A percentile compares a stretch with the other conserved stretches of the same genome.
Evolutionary conservation across 345 rosid genomes (phyloP).

Genomic region (Corchorus olitorius): DNA sequence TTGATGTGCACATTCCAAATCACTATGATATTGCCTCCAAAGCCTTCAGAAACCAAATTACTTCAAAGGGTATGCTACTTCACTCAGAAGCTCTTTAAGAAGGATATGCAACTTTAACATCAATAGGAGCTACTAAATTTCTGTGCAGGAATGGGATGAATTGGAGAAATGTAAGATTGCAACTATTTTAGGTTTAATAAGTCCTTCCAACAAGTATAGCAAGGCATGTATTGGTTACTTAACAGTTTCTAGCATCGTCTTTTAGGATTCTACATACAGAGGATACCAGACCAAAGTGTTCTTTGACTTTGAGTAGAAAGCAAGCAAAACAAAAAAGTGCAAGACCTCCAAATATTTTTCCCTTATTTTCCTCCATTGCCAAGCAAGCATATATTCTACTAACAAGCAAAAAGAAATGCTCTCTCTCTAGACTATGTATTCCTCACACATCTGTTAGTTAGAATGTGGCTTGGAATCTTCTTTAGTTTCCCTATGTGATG

Average conservation of each 20-base stretch:
- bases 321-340: slow-evolving; percentile 33
- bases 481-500: slow-evolving; percentile 7
- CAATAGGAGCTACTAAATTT: not conserved
- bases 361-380: slow-evolving; percentile 26
- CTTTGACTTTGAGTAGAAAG: slow-evolving; percentile 42
- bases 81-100: not conserved
- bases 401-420: not conserved
- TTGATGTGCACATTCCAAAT: too few species aligned
- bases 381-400: slow-evolving; percentile 51
- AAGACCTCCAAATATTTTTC: not conserved
- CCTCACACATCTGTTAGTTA: not conserved
- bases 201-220: not conserved
- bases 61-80: not conserved
- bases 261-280: not conserved
- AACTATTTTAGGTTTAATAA: not conserved
- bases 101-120: not conserved
- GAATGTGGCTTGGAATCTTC: slow-evolving; percentile 6
- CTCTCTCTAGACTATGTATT: not conserved
- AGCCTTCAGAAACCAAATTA: not conserved
- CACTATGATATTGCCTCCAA: too few species aligned
- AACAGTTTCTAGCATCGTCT: not conserved
- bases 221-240: too few species aligned
- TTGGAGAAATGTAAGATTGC: not conserved
- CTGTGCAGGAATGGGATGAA: not conserved
- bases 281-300: slow-evolving; percentile 7